phyloP scores from a whole-genome alignment of 768 basidiomycete genomes.

The Termitomyces titanicus region DNA sequence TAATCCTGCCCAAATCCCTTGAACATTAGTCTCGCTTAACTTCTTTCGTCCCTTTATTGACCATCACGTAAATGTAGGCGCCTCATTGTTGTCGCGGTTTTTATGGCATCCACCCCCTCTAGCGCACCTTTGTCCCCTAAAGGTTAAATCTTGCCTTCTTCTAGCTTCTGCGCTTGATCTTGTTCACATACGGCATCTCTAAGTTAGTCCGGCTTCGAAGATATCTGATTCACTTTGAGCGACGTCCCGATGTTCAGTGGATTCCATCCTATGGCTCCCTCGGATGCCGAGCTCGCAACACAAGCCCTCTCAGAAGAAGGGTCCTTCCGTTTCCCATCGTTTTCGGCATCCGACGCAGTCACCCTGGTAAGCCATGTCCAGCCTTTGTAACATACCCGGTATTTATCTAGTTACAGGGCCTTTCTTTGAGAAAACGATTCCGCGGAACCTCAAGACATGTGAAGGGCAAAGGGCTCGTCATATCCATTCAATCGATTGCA shows the following conservation, averaged over 20 bases:
- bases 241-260: constrained; percentile 54
- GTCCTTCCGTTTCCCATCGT: constrained; percentile 65
- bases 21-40: constrained; percentile 10
- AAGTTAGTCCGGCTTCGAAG: background rate
- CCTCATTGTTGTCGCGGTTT: constrained; percentile 17
- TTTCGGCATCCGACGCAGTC: constrained; percentile 75
- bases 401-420: constrained; percentile 33
- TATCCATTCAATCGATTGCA: constrained; percentile 75
- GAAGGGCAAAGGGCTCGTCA: constrained; percentile 78
- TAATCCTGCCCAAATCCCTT: constrained; percentile 1
- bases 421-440: constrained; percentile 83
- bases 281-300: constrained; percentile 70
- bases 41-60: constrained; percentile 5
- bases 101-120: constrained; percentile 3
- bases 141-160: constrained; percentile 6
- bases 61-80: constrained; percentile 16
- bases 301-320: constrained; percentile 71
- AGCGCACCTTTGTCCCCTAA: constrained; percentile 6
- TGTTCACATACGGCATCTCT: background rate
- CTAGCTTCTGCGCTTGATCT: background rate
- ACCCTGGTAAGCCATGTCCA: constrained; percentile 47
- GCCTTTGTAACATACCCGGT: background rate
- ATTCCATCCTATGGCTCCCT: constrained; percentile 58
- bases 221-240: background rate
- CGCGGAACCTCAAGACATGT: constrained; percentile 64